Evolutionary conservation across 495 filamentous ascomycete species (phyloP), one percentile per base, ranked within the genome.

Genomic region (Aspergillus leporis): DNA sequence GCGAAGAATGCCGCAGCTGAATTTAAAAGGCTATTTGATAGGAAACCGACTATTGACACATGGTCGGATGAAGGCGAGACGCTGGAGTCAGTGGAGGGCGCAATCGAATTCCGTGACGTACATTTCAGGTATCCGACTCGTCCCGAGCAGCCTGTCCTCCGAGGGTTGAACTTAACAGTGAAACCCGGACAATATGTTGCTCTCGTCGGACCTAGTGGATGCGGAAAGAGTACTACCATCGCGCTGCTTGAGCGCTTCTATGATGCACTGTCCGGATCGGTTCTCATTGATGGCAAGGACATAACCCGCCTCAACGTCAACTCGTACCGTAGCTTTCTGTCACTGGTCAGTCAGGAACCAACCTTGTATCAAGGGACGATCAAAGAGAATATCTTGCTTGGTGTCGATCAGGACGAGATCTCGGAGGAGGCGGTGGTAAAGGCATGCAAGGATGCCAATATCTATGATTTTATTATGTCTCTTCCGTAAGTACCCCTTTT

Each of bases 341-440:
- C 91, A 8, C 84, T 96, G 47, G 91, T 96, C 18, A 88, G 85
- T 51, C 92, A 96, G 66, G 92, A 96, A 62, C 90, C 92, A 14
- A 94, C 89, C 4, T 71, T 96, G 10, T 95, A 93, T 73, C 90
- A 92, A 61, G 92, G 92, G 23, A 90, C 87, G 3, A 87, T 96
- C 65, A 81, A 83, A 49, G 92, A 96, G 47, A 95, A 95, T 64
- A 85, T 96, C 56, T 69, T 94, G 6, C 77, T 96, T 5, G 90
- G 90, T 21, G 79, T 80, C 12, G 82, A 84, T 52, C 72, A 74
- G 5, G 82, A 87, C 9, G 81, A 88, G 48, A 81, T 90, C 18
- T 69, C 83, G 0, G 90, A 95, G 43, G 87, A 85, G 38, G 79
- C 80, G 5, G 80, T 96, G 32, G 78, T 87, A 51, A 81, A 87